A percentile compares a stretch with the other conserved stretches of the same genome.
Conservation (phyloP, 495 filamentous ascomycete genomes). For the Podospora conica region DNA sequence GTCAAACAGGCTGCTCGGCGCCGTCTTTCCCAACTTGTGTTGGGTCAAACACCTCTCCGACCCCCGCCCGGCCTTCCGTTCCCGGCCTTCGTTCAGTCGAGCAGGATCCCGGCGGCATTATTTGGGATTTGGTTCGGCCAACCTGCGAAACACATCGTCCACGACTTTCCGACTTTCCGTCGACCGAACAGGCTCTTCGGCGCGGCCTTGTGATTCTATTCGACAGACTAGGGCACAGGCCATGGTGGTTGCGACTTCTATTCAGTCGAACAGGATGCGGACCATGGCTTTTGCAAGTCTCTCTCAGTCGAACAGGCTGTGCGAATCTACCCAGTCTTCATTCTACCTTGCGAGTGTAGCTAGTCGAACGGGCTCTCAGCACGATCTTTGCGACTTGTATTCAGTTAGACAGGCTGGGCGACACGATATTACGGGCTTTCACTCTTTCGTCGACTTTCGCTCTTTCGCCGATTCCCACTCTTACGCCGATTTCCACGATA, state of each 20-base stretch:
- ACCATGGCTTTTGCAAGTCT: background rate
- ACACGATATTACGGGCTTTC: background rate
- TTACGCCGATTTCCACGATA: no score
- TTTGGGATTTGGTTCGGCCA: background rate
- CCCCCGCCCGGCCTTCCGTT: background rate
- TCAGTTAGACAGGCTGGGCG: background rate
- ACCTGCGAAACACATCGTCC: background rate
- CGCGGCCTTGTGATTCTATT: background rate
- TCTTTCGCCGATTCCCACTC: no score
- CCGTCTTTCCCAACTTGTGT: background rate
- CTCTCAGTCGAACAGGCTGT: background rate
- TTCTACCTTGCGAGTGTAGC: background rate
- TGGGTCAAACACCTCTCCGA: background rate
- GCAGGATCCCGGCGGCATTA: background rate
- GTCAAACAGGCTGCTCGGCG: background rate
- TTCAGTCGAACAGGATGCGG: background rate
- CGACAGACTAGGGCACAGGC: no score
- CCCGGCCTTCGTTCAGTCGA: background rate
- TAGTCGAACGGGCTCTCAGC: background rate
- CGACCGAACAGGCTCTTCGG: background rate
- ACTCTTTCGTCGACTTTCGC: background rate
- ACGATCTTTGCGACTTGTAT: background rate
- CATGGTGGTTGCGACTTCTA: no score
- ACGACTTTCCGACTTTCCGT: background rate
- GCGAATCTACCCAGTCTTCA: background rate